A percentile compares a stretch with the other conserved stretches of the same genome.
Evolutionary conservation across 257 asterid genomes (phyloP).

Genomic region (Salvia miltiorrhiza): DNA sequence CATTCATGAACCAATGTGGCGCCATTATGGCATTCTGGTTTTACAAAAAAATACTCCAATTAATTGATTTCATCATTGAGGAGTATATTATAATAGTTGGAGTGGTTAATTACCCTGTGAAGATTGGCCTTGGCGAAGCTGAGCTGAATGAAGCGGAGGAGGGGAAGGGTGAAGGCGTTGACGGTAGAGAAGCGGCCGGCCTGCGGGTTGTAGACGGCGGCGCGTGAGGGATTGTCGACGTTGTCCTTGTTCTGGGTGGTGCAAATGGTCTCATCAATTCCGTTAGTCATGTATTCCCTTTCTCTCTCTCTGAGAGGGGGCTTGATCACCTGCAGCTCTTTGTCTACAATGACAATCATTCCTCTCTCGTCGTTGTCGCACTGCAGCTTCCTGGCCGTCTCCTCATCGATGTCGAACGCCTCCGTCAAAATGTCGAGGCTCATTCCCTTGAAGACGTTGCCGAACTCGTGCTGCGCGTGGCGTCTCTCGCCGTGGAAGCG

Average conservation of each 20-base stretch:
- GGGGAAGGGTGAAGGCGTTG: slow-evolving; percentile 52
- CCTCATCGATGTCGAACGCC: slow-evolving; percentile 32
- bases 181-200: slow-evolving; percentile 64
- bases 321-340: slow-evolving; percentile 42
- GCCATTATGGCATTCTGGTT: slow-evolving; percentile 60
- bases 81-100: too few relatives aligned
- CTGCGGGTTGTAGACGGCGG: slow-evolving; percentile 63
- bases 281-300: slow-evolving; percentile 31
- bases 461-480: slow-evolving; percentile 20
- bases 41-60: too few relatives aligned
- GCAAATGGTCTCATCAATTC: slow-evolving; percentile 72
- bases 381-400: slow-evolving; percentile 42
- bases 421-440: slow-evolving; percentile 23
- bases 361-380: slow-evolving; percentile 47
- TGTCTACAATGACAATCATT: slow-evolving; percentile 24
- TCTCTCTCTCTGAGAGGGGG: slow-evolving; percentile 32
- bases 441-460: slow-evolving; percentile 43
- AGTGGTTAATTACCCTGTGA: slow-evolving; percentile 30
- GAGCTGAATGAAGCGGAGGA: slow-evolving; percentile 55
- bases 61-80: too few relatives aligned
- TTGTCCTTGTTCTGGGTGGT: slow-evolving; percentile 38
- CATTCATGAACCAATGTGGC: slow-evolving; percentile 63
- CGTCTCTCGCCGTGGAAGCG: not conserved
- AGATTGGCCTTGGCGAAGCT: slow-evolving; percentile 62
- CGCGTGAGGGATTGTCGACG: slow-evolving; percentile 44